phyloP scores from a whole-genome alignment of 805 yeast genomes.

The Kluyveromyces lactis region DNA sequence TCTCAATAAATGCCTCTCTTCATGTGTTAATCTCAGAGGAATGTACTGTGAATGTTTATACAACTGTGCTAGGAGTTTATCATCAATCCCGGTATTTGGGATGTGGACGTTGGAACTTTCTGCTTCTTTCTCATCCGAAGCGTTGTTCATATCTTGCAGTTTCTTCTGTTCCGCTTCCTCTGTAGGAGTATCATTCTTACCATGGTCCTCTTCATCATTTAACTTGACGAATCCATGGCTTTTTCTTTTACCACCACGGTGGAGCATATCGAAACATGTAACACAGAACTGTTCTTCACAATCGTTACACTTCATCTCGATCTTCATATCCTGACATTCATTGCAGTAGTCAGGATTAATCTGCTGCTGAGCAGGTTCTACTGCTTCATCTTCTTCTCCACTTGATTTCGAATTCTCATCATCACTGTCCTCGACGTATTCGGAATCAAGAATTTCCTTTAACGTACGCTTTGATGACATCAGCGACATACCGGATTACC shows the following conservation, averaged over 20 bases:
- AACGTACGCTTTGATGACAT: constrained; percentile 24
- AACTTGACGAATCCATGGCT: constrained; percentile 32
- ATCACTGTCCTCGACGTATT: constrained; percentile 27
- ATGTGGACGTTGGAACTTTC: constrained; percentile 6
- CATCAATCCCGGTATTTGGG: constrained; percentile 17
- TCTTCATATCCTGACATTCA: constrained; percentile 69
- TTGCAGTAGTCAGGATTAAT: constrained; percentile 42
- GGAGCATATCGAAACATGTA: constrained; percentile 61
- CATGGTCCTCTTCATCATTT: constrained; percentile 6
- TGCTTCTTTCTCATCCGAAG: constrained; percentile 14
- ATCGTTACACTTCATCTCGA: constrained; percentile 49
- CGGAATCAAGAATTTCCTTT: constrained; percentile 33
- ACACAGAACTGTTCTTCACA: constrained; percentile 65
- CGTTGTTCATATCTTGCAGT: constrained; percentile 12
- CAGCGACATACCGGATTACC: not conserved
- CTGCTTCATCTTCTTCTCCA: constrained; percentile 13
- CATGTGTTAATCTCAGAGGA: constrained; percentile 59
- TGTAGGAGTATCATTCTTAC: constrained; percentile 14
- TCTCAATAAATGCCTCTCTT: constrained; percentile 61
- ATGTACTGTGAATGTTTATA: constrained; percentile 43
- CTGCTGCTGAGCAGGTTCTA: constrained; percentile 22
- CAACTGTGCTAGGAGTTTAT: constrained; percentile 31
- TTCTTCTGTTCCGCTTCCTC: constrained; percentile 11
- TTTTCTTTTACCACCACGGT: constrained; percentile 58
- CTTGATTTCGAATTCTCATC: constrained; percentile 18